Evolutionary conservation across 2,329 filamentous ascomycete genomes (phyloP).

Genomic region (Fusarium hainanense): DNA sequence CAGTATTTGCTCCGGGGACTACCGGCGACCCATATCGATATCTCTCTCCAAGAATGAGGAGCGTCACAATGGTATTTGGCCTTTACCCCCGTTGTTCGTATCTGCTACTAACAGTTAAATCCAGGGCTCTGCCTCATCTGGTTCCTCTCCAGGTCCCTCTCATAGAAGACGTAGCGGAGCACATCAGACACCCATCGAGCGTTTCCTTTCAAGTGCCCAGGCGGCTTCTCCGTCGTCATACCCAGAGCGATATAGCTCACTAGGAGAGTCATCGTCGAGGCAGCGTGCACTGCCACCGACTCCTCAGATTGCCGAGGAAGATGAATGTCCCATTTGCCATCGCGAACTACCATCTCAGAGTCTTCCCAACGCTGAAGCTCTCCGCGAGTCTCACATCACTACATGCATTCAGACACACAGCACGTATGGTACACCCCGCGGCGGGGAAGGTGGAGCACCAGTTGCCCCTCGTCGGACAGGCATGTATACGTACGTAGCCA

Average conservation of each 20-base stretch:
- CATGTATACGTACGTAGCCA: conserved; percentile 72
- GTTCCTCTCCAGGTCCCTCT: conserved; percentile 42
- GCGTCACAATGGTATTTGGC: conserved; percentile 62
- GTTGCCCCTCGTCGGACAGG: conserved; percentile 62
- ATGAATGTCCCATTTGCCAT: conserved; percentile 83
- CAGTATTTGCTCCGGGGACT: conserved; percentile 51
- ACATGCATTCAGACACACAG: conserved; percentile 68
- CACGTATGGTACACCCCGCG: conserved; percentile 55
- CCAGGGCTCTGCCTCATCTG: conserved; percentile 34
- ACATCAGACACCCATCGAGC: conserved; percentile 52
- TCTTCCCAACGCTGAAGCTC: conserved; percentile 64
- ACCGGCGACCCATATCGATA: conserved; percentile 52
- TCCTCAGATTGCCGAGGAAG: conserved; percentile 73
- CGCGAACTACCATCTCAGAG: conserved; percentile 71
- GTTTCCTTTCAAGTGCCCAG: conserved; percentile 54
- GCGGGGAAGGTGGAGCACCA: conserved; percentile 44
- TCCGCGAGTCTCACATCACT: conserved; percentile 69
- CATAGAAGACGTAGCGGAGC: conserved; percentile 48
- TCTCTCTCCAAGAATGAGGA: conserved; percentile 53
- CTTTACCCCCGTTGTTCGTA: neutral
- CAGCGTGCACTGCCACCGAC: conserved; percentile 57
- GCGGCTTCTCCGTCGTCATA: conserved; percentile 49
- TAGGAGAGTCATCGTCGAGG: conserved; percentile 51
- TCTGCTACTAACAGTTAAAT: conserved; percentile 10
- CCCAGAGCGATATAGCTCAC: conserved; percentile 48